Percentiles rank a stretch among this genome's conserved stretches.
phyloP scores from a whole-genome alignment of 805 yeast species.

The Candida xyloterini region DNA sequence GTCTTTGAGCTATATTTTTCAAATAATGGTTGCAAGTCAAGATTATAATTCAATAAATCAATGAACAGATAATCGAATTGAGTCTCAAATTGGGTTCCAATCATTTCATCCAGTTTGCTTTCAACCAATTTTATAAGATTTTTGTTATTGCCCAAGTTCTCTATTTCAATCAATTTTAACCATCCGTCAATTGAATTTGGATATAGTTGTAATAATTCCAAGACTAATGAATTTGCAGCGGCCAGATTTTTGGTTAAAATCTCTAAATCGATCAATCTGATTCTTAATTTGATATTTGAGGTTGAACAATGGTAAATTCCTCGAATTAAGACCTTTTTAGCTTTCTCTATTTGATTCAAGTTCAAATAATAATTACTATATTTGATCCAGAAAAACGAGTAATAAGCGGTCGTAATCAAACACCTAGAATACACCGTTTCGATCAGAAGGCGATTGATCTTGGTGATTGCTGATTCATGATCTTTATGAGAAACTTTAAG shows the following conservation, averaged over 20 bases:
- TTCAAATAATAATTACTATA: constrained; percentile 43
- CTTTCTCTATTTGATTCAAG: constrained; percentile 30
- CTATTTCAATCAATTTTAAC: constrained; percentile 43
- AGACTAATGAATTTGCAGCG: constrained; percentile 36
- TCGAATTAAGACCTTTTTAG: constrained; percentile 38
- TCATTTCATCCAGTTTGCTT: constrained; percentile 25
- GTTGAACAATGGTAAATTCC: constrained; percentile 32
- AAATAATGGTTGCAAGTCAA: constrained; percentile 27
- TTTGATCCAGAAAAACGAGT: constrained; percentile 48
- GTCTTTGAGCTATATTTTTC: constrained; percentile 23
- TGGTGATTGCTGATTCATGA: constrained; percentile 17
- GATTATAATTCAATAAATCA: constrained; percentile 30
- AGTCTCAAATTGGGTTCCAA: constrained; percentile 24
- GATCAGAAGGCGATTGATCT: constrained; percentile 25
- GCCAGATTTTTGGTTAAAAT: constrained; percentile 35
- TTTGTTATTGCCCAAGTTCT: constrained; percentile 32
- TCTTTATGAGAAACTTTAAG: constrained; percentile 23
- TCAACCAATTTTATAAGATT: constrained; percentile 31
- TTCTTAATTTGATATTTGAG: constrained; percentile 32
- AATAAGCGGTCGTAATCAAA: constrained; percentile 42
- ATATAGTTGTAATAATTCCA: constrained; percentile 24
- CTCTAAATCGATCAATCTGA: constrained; percentile 45
- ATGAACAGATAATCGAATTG: constrained; percentile 37
- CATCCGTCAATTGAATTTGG: constrained; percentile 39
- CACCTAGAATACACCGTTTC: constrained; percentile 47